phyloP scores from a whole-genome alignment of 73 alveolate species.

The Blepharisma japonicum region DNA sequence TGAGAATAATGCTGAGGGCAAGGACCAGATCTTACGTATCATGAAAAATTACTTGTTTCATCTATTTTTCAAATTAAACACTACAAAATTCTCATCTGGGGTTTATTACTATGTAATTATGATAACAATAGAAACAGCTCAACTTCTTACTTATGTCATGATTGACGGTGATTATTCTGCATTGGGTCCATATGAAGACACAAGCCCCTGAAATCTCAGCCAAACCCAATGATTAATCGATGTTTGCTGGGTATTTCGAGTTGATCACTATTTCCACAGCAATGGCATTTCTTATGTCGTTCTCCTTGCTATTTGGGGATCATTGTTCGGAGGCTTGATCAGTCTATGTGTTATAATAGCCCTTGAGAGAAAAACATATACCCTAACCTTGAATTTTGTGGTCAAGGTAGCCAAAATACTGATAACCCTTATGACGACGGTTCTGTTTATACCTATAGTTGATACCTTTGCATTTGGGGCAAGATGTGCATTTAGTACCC shows the following conservation, averaged over 20 bases:
- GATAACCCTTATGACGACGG: background rate
- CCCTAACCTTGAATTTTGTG: background rate
- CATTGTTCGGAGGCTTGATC: background rate
- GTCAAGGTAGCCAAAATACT: background rate
- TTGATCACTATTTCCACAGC: conserved; percentile 3
- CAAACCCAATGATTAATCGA: conserved; percentile 5
- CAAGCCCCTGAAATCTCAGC: background rate
- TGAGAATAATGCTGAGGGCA: background rate
- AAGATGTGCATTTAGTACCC: background rate
- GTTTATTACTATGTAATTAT: background rate
- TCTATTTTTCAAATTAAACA: background rate
- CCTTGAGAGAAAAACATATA: background rate
- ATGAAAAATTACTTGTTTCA: background rate
- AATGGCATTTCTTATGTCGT: background rate
- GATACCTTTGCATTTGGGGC: background rate
- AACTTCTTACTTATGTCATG: background rate
- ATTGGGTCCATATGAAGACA: background rate
- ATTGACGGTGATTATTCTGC: background rate
- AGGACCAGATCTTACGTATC: background rate
- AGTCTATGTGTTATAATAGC: background rate
- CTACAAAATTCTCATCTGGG: background rate
- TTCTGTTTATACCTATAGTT: background rate
- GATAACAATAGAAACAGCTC: background rate
- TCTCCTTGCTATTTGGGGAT: background rate
- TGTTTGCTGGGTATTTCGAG: conserved; percentile 20